phyloP scores from a whole-genome alignment of 2,329 filamentous ascomycete genomes.

The Aspergillus unguis region DNA sequence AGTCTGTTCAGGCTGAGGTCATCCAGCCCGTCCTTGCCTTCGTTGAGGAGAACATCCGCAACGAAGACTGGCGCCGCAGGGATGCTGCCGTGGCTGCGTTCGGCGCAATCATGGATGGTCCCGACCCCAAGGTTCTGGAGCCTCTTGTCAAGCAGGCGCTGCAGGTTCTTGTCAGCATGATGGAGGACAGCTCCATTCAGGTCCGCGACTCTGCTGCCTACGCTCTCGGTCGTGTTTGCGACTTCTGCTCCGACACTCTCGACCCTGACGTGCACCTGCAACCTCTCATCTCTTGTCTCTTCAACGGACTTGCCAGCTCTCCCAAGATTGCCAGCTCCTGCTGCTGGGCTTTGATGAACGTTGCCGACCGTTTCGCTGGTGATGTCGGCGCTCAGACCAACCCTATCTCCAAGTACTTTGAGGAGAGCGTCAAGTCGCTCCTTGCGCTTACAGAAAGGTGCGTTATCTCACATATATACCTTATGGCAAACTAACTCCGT shows the following conservation, averaged over 20 bases:
- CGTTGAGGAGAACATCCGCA: conserved; percentile 84
- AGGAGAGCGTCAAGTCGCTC: conserved; percentile 82
- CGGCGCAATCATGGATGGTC: conserved; percentile 97
- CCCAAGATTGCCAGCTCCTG: conserved; percentile 97
- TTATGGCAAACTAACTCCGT: conserved; percentile 12
- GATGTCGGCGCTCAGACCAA: conserved; percentile 77
- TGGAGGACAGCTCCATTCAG: conserved; percentile 80
- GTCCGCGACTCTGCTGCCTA: conserved; percentile 97
- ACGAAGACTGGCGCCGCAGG: conserved; percentile 89
- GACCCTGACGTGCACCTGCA: conserved; percentile 80
- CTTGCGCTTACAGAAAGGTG: conserved; percentile 77
- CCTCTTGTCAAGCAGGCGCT: conserved; percentile 95
- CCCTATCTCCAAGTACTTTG: conserved; percentile 85
- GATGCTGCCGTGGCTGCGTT: conserved; percentile 97
- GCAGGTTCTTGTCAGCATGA: conserved; percentile 87
- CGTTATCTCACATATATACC: conserved; percentile 12
- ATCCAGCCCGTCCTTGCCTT: conserved; percentile 85
- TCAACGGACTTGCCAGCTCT: conserved; percentile 82
- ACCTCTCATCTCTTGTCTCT: conserved; percentile 80
- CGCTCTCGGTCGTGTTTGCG: conserved; percentile 91
- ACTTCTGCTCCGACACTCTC: conserved; percentile 86
- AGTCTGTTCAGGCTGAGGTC: conserved; percentile 80
- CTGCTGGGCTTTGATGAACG: conserved; percentile 98
- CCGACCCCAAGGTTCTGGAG: conserved; percentile 85
- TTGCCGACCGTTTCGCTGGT: conserved; percentile 91